Evolutionary conservation across 1,284 basidiomycete genomes (phyloP).

Genomic region (Pascua guehoae): DNA sequence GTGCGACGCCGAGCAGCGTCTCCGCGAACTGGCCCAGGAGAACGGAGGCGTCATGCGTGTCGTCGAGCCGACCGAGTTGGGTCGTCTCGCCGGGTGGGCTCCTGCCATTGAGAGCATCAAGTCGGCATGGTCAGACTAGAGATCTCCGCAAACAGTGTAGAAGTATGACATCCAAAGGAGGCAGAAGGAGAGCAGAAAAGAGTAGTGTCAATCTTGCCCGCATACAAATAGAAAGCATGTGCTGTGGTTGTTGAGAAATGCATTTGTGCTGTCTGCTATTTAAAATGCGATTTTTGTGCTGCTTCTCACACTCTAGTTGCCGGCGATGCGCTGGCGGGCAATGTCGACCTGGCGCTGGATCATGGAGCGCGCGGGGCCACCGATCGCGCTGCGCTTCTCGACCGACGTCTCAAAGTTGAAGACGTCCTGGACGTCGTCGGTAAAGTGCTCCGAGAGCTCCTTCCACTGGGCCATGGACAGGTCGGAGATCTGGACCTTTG

Average conservation of each 20-base stretch:
- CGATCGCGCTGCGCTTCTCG: constrained; percentile 88
- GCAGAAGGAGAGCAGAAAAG: no score
- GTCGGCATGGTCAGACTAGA: not conserved
- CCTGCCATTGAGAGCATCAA: constrained; percentile 70
- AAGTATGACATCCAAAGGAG: no score
- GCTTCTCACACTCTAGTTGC: not conserved
- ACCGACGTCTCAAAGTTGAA: constrained; percentile 94
- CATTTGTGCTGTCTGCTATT: constrained; percentile 1
- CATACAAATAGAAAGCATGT: no score
- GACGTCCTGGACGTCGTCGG: constrained; percentile 71
- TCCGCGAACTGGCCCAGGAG: constrained; percentile 36
- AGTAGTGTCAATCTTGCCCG: no score
- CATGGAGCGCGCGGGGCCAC: constrained; percentile 81
- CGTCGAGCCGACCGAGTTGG: constrained; percentile 76
- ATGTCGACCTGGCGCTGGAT: constrained; percentile 78
- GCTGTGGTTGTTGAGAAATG: not conserved
- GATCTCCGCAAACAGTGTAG: no score
- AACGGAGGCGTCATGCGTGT: constrained; percentile 57
- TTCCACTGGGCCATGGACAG: constrained; percentile 77
- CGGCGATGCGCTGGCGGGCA: constrained; percentile 57
- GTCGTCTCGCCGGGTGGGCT: constrained; percentile 71
- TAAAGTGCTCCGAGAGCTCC: constrained; percentile 70
- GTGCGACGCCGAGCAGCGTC: constrained; percentile 81
- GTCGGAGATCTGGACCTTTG: constrained; percentile 73
- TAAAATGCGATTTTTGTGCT: not conserved